phyloP scores from a whole-genome alignment of 805 yeast genomes.

The Kazachstania taianensis region DNA sequence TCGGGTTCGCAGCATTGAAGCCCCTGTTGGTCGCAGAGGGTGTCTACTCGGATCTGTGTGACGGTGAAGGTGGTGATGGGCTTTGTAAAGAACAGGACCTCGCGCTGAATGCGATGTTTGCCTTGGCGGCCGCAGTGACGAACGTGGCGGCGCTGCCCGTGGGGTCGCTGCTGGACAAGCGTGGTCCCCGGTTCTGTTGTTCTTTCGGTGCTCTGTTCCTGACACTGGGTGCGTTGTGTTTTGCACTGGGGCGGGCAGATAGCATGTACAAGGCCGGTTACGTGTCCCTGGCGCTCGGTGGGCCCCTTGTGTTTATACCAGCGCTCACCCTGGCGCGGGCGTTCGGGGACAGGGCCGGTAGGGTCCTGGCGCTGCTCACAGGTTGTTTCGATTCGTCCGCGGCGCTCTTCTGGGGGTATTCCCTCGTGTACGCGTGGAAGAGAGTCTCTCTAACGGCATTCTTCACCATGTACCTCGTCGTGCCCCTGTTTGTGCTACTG shows the following conservation, averaged over 20 bases:
- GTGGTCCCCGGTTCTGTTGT: slow-evolving; percentile 76
- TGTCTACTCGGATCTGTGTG: slow-evolving; percentile 57
- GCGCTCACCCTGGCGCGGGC: slow-evolving; percentile 84
- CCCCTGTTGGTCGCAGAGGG: slow-evolving; percentile 72
- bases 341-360: slow-evolving; percentile 74
- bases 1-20: slow-evolving; percentile 92
- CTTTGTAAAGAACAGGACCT: slow-evolving; percentile 71
- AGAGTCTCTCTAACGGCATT: slow-evolving; percentile 34
- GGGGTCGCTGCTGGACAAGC: slow-evolving; percentile 65
- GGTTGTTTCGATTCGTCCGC: slow-evolving; percentile 94
- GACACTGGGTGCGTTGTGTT: slow-evolving; percentile 41
- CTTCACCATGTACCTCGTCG: slow-evolving; percentile 56
- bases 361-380: slow-evolving; percentile 69
- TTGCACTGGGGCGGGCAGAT: slow-evolving; percentile 18
- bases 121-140: slow-evolving; percentile 78
- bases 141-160: slow-evolving; percentile 76
- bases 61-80: background rate
- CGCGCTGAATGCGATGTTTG: slow-evolving; percentile 71
- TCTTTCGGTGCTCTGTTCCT: slow-evolving; percentile 58
- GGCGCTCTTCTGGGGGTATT: slow-evolving; percentile 71
- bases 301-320: slow-evolving; percentile 88
- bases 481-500: slow-evolving; percentile 65
- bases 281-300: slow-evolving; percentile 71
- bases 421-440: slow-evolving; percentile 46
- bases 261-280: slow-evolving; percentile 75